These are phyloP conservation scores for Aegilops bicornis DNA, from an alignment of 176 grass and related monocot species.

Conservation along the genomic window DNA sequence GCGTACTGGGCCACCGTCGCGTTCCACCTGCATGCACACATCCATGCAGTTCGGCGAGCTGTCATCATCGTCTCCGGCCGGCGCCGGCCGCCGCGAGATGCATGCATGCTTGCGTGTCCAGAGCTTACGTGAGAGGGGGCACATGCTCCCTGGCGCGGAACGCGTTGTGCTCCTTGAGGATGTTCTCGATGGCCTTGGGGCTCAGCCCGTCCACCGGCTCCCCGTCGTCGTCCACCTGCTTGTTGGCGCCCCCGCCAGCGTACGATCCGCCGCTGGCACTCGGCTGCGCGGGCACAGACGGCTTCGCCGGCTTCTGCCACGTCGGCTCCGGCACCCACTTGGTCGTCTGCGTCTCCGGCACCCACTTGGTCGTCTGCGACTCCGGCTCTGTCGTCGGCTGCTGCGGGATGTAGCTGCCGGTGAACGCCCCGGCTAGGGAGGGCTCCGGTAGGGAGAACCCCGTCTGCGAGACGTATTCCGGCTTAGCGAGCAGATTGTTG, in stretches of 20 bases:
- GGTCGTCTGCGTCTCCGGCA: neutral
- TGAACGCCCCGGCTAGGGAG: neutral
- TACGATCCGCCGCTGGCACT: neutral
- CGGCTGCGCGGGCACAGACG: neutral
- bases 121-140: constrained; percentile 28
- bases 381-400: neutral
- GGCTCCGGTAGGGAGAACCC: neutral
- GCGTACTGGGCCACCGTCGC: constrained; percentile 44
- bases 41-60: neutral
- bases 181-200: constrained; percentile 24
- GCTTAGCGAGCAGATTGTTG: neutral
- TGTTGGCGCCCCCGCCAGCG: neutral
- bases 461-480: neutral
- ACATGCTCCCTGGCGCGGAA: constrained; percentile 40
- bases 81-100: neutral
- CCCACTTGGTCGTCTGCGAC: neutral
- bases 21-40: constrained; percentile 37
- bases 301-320: neutral
- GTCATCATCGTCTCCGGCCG: neutral
- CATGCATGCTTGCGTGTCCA: neutral
- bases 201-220: constrained; percentile 9
- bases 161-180: constrained; percentile 43
- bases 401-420: neutral
- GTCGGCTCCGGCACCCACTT: neutral
- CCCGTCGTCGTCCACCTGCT: neutral